A percentile compares a stretch with the other conserved stretches of the same genome.
phyloP scores from a whole-genome alignment of 2,329 filamentous ascomycete genomes.

The Fusarium tupiense region DNA sequence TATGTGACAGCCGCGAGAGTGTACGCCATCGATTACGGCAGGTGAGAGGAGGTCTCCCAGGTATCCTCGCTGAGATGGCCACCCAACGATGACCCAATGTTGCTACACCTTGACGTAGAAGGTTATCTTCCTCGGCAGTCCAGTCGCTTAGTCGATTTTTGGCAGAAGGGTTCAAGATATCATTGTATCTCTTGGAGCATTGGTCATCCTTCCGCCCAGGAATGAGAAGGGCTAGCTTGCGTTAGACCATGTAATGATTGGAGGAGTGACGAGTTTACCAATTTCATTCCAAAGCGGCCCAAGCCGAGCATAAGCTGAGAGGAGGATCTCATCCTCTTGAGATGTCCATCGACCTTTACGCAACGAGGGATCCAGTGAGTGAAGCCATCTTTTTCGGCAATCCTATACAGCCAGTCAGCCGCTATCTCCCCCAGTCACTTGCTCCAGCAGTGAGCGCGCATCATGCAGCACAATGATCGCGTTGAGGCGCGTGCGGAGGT shows the following conservation, averaged over 20 bases:
- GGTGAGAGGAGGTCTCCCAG: conserved; percentile 43
- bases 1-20: conserved; percentile 21
- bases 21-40: conserved; percentile 45
- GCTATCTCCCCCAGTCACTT: background rate
- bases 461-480: background rate
- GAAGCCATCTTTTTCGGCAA: conserved; percentile 46
- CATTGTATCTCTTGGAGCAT: conserved; percentile 45
- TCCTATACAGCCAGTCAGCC: conserved; percentile 28
- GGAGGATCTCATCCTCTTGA: conserved; percentile 43
- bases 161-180: conserved; percentile 43
- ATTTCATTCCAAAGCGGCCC: conserved; percentile 43
- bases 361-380: conserved; percentile 44
- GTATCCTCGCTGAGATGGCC: conserved; percentile 40
- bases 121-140: conserved; percentile 40
- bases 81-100: conserved; percentile 43
- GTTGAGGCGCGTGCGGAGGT: background rate
- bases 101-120: conserved; percentile 39
- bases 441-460: background rate
- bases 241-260: background rate
- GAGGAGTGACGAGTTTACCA: conserved; percentile 1
- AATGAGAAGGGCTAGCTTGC: conserved; percentile 34
- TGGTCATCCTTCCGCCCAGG: conserved; percentile 46
- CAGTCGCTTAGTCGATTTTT: conserved; percentile 41
- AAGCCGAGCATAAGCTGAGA: conserved; percentile 43
- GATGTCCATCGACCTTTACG: conserved; percentile 44